Percentiles rank a stretch among this genome's conserved stretches.
These are phyloP conservation scores for Logfia minima DNA, from an alignment of 129 eudicot species.

Conservation along the genomic window DNA sequence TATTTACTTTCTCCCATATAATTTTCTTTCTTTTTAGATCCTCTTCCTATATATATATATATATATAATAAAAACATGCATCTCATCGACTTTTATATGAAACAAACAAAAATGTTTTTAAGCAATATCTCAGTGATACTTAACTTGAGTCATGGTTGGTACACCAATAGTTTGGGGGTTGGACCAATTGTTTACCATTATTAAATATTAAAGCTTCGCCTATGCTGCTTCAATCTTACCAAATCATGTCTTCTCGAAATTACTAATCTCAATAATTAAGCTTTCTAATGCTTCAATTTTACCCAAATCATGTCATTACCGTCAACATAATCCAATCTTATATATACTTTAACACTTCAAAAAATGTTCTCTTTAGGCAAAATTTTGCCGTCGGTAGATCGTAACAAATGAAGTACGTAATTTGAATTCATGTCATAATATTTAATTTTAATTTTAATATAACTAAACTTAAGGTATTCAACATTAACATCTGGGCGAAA, in stretches of 20 bases:
- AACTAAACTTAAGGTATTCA: too few relatives aligned
- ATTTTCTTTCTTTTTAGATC: too few relatives aligned
- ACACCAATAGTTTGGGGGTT: constrained; percentile 14
- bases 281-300: constrained; percentile 5
- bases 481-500: too few relatives aligned
- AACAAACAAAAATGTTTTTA: neutral
- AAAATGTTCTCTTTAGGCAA: too few relatives aligned
- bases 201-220: constrained; percentile 11
- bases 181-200: neutral
- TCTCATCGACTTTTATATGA: neutral
- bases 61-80: too few relatives aligned
- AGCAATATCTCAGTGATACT: constrained; percentile 23
- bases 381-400: too few relatives aligned
- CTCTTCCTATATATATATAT: too few relatives aligned
- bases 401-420: too few relatives aligned
- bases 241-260: constrained; percentile 4
- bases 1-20: too few relatives aligned
- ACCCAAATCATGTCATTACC: neutral
- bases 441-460: too few relatives aligned
- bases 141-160: constrained; percentile 13
- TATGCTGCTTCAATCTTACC: constrained; percentile 15
- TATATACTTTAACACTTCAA: too few relatives aligned
- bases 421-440: too few relatives aligned
- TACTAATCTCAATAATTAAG: neutral
- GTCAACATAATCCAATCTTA: neutral